Percentiles rank a stretch among this genome's conserved stretches.
Conservation (phyloP, 2,329 filamentous ascomycete genomes). For the Neonectria neomacrospora region DNA sequence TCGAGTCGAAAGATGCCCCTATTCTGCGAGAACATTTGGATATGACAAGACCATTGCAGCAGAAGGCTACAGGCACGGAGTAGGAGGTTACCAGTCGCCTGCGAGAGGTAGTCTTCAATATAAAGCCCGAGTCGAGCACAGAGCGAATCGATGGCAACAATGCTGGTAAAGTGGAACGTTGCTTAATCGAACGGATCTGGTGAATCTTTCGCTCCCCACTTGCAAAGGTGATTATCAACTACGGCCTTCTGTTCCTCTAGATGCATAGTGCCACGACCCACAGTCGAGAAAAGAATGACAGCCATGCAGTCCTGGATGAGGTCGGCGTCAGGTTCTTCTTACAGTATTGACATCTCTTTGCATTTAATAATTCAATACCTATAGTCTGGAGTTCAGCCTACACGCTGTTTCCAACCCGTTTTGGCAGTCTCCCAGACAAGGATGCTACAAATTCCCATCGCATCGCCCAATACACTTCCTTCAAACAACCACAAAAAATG, state of each 20-base stretch:
- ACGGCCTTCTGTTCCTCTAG: background rate
- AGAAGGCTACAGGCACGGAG: background rate
- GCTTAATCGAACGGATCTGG: background rate
- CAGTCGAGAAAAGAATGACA: conserved; percentile 3
- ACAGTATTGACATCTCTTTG: background rate
- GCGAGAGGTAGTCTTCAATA: background rate
- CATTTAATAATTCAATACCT: background rate
- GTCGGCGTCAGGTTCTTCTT: background rate
- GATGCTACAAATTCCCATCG: background rate
- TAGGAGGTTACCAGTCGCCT: background rate
- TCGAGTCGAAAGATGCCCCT: background rate
- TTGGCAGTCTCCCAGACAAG: background rate
- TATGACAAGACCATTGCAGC: background rate
- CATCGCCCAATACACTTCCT: background rate
- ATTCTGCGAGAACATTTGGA: background rate
- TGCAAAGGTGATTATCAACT: background rate
- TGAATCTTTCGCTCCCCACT: background rate
- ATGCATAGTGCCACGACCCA: background rate
- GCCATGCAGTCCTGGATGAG: conserved; percentile 11
- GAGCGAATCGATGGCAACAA: background rate
- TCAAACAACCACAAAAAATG: conserved; percentile 3
- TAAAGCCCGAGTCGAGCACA: background rate
- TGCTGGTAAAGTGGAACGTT: background rate
- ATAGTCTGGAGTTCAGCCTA: background rate
- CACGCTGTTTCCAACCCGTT: background rate